phyloP scores from a whole-genome alignment of 257 asterid genomes.

The Nicotiana paniculata region DNA sequence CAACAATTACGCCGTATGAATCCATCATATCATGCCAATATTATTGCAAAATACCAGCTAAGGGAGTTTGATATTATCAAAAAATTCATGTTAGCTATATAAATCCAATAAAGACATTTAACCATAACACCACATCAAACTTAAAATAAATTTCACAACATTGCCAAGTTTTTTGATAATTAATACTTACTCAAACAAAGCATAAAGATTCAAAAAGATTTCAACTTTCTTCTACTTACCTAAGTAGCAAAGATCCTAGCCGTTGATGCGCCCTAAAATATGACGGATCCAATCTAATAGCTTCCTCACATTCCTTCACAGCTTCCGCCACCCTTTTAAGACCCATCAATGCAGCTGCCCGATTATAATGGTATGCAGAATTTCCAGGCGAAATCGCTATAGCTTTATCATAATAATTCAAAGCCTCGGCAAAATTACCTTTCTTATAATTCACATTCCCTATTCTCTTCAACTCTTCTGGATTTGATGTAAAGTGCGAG shows the following conservation, averaged over 20 bases:
- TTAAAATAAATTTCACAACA: neutral
- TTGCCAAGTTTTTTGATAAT: neutral
- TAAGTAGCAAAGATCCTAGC: slow-evolving; percentile 54
- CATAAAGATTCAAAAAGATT: neutral
- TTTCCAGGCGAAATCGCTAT: slow-evolving; percentile 41
- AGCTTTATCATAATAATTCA: slow-evolving; percentile 55
- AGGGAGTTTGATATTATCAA: neutral
- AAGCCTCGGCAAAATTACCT: slow-evolving; percentile 52
- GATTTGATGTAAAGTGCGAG: slow-evolving; percentile 1
- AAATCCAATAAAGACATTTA: neutral
- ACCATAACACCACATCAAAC: neutral
- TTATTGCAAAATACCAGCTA: neutral
- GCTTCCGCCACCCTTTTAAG: slow-evolving; percentile 44
- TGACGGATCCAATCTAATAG: slow-evolving; percentile 56
- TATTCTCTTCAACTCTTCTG: slow-evolving; percentile 55
- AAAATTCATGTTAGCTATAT: neutral
- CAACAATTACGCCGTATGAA: no score
- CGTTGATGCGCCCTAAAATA: slow-evolving; percentile 64
- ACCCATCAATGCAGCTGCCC: slow-evolving; percentile 62
- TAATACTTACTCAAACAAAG: neutral
- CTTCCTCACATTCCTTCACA: slow-evolving; percentile 60
- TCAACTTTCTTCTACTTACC: slow-evolving; percentile 18
- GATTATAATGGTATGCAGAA: slow-evolving; percentile 48
- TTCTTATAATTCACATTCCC: slow-evolving; percentile 59
- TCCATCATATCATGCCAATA: no score